Evolutionary conservation across 2,329 filamentous ascomycete species (phyloP).

Genomic region (Trichoderma pleuroti): DNA sequence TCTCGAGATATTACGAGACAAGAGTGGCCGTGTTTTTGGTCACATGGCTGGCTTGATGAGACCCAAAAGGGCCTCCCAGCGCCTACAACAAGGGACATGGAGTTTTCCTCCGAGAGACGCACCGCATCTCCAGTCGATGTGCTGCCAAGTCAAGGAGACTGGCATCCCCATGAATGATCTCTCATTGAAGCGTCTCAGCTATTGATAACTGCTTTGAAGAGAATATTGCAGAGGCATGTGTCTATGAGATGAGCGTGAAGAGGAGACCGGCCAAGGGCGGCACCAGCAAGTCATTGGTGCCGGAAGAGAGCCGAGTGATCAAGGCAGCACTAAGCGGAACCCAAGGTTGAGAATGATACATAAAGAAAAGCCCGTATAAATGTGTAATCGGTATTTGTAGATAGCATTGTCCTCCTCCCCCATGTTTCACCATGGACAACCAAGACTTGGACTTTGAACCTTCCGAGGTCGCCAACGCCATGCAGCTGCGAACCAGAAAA

Average conservation of each 20-base stretch:
- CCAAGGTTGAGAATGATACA: background rate
- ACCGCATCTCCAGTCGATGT: slow-evolving; percentile 70
- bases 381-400: background rate
- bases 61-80: background rate
- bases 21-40: background rate
- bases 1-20: background rate
- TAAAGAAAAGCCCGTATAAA: background rate
- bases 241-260: slow-evolving; percentile 83
- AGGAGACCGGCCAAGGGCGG: slow-evolving; percentile 72
- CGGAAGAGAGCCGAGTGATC: slow-evolving; percentile 59
- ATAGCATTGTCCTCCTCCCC: background rate
- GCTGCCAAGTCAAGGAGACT: slow-evolving; percentile 39
- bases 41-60: background rate
- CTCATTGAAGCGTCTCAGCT: slow-evolving; percentile 58
- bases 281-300: slow-evolving; percentile 60
- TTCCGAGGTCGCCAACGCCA: slow-evolving; percentile 36
- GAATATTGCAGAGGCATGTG: slow-evolving; percentile 67
- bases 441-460: slow-evolving; percentile 25
- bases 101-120: slow-evolving; percentile 75
- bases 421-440: slow-evolving; percentile 24
- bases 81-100: slow-evolving; percentile 37
- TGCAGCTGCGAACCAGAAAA: slow-evolving; percentile 50
- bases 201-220: slow-evolving; percentile 68
- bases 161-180: slow-evolving; percentile 68
- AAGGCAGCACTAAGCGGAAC: slow-evolving; percentile 25